Percentiles rank a stretch among this genome's conserved stretches.
Conservation (phyloP, 179 eudicot genomes). For the Camellia oleifera region DNA sequence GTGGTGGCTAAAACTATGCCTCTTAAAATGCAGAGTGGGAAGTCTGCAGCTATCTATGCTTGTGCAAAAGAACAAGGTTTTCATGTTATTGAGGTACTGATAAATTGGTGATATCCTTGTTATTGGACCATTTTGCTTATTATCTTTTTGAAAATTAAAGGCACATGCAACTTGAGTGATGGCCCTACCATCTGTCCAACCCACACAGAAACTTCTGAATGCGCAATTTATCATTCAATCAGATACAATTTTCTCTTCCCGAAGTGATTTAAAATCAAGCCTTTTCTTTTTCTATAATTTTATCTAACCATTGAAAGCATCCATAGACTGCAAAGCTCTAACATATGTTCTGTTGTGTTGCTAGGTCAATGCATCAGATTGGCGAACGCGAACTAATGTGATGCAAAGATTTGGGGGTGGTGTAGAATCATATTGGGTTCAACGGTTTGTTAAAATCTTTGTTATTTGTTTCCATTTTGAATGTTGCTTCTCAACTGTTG, state of each 20-base stretch:
- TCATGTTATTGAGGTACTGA: constrained; percentile 76
- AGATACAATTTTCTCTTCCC: not conserved
- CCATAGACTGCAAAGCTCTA: constrained; percentile 6
- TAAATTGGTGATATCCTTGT: constrained; percentile 17
- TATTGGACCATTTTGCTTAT: constrained; percentile 8
- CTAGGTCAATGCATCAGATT: constrained; percentile 93
- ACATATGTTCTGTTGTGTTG: constrained; percentile 9
- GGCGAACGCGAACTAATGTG: constrained; percentile 84
- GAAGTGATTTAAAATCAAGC: not conserved
- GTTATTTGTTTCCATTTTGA: constrained; percentile 7
- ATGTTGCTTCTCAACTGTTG: not conserved
- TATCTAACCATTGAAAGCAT: constrained; percentile 2
- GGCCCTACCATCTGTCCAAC: not conserved
- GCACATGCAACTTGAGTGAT: not conserved
- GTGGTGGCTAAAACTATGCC: constrained; percentile 3
- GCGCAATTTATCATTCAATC: not conserved
- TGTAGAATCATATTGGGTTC: constrained; percentile 73
- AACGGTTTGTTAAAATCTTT: constrained; percentile 48
- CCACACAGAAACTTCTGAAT: not conserved
- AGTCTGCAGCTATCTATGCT: constrained; percentile 96
- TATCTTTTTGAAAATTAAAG: constrained; percentile 9
- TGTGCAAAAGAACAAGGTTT: constrained; percentile 98
- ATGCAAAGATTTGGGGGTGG: constrained; percentile 90
- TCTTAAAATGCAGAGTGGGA: constrained; percentile 78
- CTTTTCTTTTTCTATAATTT: not conserved